phyloP scores from a whole-genome alignment of 208 protist species.

The Leishmania mexicana region DNA sequence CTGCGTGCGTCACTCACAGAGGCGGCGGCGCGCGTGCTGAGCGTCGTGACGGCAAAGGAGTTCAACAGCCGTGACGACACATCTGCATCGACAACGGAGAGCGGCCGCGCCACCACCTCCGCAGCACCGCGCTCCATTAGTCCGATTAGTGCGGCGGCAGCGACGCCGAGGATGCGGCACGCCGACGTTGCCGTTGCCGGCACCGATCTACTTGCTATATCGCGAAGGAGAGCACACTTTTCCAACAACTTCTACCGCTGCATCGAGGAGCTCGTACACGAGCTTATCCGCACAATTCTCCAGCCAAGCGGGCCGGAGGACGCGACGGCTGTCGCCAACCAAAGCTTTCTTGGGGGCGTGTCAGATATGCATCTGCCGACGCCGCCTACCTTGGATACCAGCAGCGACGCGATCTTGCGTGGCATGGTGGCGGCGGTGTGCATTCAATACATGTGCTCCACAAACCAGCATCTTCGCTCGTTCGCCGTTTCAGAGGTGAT shows the following conservation, averaged over 20 bases:
- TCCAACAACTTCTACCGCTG: conserved; percentile 73
- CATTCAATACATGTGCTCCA: conserved; percentile 70
- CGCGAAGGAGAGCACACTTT: conserved; percentile 37
- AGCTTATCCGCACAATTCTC: conserved; percentile 59
- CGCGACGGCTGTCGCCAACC: background rate
- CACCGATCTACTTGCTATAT: conserved; percentile 4
- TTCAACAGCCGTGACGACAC: conserved; percentile 27
- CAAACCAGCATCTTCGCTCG: conserved; percentile 57
- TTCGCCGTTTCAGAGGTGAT: conserved; percentile 79
- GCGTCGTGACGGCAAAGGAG: conserved; percentile 38
- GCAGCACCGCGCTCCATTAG: background rate
- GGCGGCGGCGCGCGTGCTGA: conserved; percentile 38
- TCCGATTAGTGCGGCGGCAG: conserved; percentile 1
- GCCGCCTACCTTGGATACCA: background rate
- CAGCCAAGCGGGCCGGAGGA: conserved; percentile 12
- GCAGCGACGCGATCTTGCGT: conserved; percentile 19
- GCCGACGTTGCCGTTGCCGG: background rate
- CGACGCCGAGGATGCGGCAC: background rate
- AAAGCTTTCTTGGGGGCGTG: background rate
- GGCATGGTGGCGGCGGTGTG: conserved; percentile 56
- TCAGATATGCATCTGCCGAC: background rate
- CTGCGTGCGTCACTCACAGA: conserved; percentile 46
- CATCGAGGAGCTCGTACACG: conserved; percentile 50
- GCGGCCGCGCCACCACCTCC: background rate
- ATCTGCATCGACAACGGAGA: background rate